phyloP scores from a whole-genome alignment of 257 asterid genomes.

The Ligustrum vulgare region DNA sequence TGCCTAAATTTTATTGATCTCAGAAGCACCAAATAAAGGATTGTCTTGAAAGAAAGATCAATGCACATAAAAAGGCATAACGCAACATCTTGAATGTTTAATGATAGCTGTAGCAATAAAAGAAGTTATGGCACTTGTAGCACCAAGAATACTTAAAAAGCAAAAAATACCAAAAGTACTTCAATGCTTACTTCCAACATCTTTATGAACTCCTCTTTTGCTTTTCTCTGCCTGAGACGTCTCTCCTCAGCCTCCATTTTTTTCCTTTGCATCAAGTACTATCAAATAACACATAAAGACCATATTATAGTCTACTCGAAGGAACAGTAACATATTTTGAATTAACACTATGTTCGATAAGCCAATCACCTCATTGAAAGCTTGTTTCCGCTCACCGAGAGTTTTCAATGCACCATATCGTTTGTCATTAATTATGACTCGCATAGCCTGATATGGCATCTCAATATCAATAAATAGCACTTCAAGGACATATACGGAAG shows the following conservation, averaged over 20 bases:
- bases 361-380: constrained; percentile 86
- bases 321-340: constrained; percentile 21
- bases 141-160: constrained; percentile 1
- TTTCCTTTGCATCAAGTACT: constrained; percentile 98
- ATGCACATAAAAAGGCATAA: background rate
- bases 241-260: constrained; percentile 95
- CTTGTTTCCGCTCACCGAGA: constrained; percentile 97
- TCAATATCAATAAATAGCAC: constrained; percentile 19
- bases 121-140: background rate
- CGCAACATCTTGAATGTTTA: constrained; percentile 8
- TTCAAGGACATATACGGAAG: constrained; percentile 20
- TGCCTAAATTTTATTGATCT: background rate
- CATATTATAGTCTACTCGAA: constrained; percentile 18
- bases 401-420: constrained; percentile 92
- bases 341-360: constrained; percentile 8
- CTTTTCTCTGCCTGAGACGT: constrained; percentile 86
- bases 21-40: constrained; percentile 15
- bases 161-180: constrained; percentile 18
- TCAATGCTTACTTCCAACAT: constrained; percentile 85
- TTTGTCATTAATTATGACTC: constrained; percentile 87
- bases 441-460: constrained; percentile 73
- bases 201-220: constrained; percentile 90
- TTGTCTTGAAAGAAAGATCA: background rate
- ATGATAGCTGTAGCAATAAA: constrained; percentile 13
- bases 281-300: background rate